Base-by-base conservation (phyloP, 1,139 yeast genomes). In the Hansenula sp. region DNA sequence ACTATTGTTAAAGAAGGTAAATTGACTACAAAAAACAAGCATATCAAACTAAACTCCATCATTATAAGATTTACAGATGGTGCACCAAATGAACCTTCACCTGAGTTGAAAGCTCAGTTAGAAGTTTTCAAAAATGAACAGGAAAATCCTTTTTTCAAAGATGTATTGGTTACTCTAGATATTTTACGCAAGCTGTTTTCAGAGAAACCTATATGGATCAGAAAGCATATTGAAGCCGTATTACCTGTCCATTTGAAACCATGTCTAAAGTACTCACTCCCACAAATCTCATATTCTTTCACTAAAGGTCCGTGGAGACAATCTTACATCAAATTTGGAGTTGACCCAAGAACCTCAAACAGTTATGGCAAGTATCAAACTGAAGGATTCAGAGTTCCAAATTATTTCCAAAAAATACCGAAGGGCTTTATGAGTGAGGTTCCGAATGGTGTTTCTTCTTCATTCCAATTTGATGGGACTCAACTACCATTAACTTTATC, bases 291-390 rank as follows among this genome's bases (percentile, higher is more conserved):
- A 0, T 92, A 79, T 57, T 73, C 86, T 31, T 85, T 81, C 59
- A 78, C 83, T 27, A 84, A 84, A 56, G 98, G 99, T 0, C 98
- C 98, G 0, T 92, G 96, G 96, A 73, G 97, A 54, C 88, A 88
- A 47, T 77, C 95, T n/a, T 87, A 83, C 57, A 79, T 88, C 34
- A 75, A 69, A 52, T 79, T 80, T 52, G 97, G 97, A 0, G 69
- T 82, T 29, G 87, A 92, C 59, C 97, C 97, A 0, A 68, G 77
- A 36, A 52, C 62, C 2, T 77, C 79, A 38, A 55, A 65, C 1
- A 64, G 73, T 7, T 81, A 66, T 56, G 82, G 88, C 53, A 62
- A 62, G 27, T 88, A 79, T 57, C 99, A 92, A 63, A 82, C 88
- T 27, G 97, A 92, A 59, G 82, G 85, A 44, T 92, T 89, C 62